Conservation (phyloP, 2,329 filamentous ascomycete genomes). For the Zasmidium angulare region DNA sequence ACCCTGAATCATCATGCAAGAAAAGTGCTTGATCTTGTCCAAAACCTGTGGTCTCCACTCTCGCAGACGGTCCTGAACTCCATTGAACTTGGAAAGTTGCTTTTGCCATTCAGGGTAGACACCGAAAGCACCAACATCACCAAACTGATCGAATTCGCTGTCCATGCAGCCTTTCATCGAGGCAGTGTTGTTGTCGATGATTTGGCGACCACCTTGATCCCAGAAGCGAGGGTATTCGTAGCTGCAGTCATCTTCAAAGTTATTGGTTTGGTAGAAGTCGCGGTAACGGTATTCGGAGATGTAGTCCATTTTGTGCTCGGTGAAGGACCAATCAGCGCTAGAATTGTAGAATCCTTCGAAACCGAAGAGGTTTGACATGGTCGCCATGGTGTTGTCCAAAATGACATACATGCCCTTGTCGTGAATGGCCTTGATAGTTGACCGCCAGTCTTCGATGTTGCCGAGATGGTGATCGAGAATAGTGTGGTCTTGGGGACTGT, state of each 20-base stretch:
- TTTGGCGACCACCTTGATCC: conserved; percentile 56
- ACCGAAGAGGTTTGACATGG: conserved; percentile 63
- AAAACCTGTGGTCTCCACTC: conserved; percentile 62
- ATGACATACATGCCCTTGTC: conserved; percentile 64
- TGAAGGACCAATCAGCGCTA: conserved; percentile 55
- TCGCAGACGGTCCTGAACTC: conserved; percentile 65
- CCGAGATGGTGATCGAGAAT: conserved; percentile 64
- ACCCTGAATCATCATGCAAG: conserved; percentile 61
- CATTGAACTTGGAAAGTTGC: conserved; percentile 65
- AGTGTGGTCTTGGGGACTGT: conserved; percentile 58
- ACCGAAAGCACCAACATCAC: conserved; percentile 64
- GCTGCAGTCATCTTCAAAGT: conserved; percentile 48
- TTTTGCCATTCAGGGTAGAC: conserved; percentile 63
- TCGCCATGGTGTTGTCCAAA: conserved; percentile 65
- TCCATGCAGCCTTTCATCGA: conserved; percentile 58
- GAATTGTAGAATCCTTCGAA: conserved; percentile 62
- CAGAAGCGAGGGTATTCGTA: conserved; percentile 64
- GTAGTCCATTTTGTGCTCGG: conserved; percentile 60
- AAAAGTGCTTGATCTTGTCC: conserved; percentile 59
- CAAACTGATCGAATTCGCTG: conserved; percentile 65
- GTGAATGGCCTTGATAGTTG: conserved; percentile 61
- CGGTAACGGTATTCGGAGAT: conserved; percentile 56
- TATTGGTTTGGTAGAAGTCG: conserved; percentile 58
- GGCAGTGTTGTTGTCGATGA: conserved; percentile 48
- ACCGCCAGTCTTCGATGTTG: conserved; percentile 58